Evolutionary conservation across 768 basidiomycete species (phyloP), one percentile per base, ranked within the genome.

Genomic region (Rickenella mellea): DNA sequence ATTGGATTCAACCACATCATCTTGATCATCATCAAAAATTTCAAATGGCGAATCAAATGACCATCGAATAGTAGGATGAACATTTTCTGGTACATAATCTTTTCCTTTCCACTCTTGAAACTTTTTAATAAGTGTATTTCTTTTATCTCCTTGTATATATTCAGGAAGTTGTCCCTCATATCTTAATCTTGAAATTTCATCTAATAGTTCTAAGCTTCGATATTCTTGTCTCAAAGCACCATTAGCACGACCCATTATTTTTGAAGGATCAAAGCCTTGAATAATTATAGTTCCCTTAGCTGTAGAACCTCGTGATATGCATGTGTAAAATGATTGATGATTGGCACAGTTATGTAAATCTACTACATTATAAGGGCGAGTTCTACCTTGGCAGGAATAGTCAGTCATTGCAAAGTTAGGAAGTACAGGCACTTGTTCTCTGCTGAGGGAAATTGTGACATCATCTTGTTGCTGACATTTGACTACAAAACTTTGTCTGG

Each of bases 401-500:
- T 62, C 62, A 4, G 62, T 63, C 59, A 63, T 61, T 14, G 59
- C 50, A 47, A 62, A 63, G 41, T 60, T 62, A 1, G 49, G 41
- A 2, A 56, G 21, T 1, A 62, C 39, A 12, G 53, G 44, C 2
- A 60, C 52, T 45, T 64, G 62, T 7, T 45, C 39, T 9, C 57
- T 12, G 8, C 41, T 40, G 8, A 65, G 41, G 8, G 20, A 33
- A 0, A 59, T 17, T 1, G 9, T 17, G 3, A 14, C 25, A 40
- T 54, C 58, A 41, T 50, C 45, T 2, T 43, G 46, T 44, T 58
- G 33, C 9, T 17, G 9, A 24, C 49, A 45, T 1, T 27, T 10
- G 11, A 54, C 50, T 4, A 11, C 40, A 1, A 25, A 43, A 4
- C 26, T 37, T 3, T 26, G 29, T 19, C 29, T 41, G 0, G 41